These are phyloP conservation scores for Rhizopus sp. DNA, from an alignment of 371 early-diverging fungal species.

Conservation along the genomic window DNA sequence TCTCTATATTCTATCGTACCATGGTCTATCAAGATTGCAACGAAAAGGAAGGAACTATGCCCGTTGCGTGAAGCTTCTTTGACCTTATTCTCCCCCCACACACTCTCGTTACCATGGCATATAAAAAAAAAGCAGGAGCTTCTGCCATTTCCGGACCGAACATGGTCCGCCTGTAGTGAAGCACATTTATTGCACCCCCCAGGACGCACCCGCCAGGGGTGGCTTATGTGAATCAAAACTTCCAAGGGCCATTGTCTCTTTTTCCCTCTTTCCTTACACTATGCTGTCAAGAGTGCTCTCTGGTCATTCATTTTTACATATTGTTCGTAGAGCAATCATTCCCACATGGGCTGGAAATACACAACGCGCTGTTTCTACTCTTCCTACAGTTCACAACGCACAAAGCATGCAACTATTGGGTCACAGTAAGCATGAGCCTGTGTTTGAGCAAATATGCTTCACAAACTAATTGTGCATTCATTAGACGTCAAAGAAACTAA, in stretches of 20 bases:
- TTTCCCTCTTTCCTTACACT: neutral
- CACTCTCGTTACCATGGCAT: too few species aligned
- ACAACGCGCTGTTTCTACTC: constrained; percentile 21
- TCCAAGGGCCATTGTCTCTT: too few species aligned
- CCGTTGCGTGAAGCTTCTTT: constrained; percentile 2
- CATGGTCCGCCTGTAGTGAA: too few species aligned
- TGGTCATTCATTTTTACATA: constrained; percentile 16
- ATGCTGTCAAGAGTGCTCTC: constrained; percentile 19
- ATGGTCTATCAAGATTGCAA: constrained; percentile 11
- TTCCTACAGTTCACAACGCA: neutral
- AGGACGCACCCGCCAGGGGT: too few species aligned
- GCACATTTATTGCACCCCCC: too few species aligned
- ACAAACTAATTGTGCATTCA: neutral
- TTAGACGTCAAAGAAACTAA: constrained; percentile 22
- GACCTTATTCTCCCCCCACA: neutral
- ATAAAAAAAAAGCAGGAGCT: neutral
- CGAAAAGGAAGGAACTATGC: constrained; percentile 10
- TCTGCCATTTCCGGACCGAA: too few species aligned
- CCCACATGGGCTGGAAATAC: constrained; percentile 1
- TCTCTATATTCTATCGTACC: neutral
- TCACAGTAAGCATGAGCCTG: neutral
- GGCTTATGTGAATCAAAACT: too few species aligned
- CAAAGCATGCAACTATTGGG: neutral
- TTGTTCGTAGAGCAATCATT: constrained; percentile 1
- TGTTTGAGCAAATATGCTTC: neutral